Evolutionary conservation across 2,329 filamentous ascomycete genomes (phyloP), one percentile per base, ranked within the genome.

Genomic region (Calonectria pseudoreteaudii): DNA sequence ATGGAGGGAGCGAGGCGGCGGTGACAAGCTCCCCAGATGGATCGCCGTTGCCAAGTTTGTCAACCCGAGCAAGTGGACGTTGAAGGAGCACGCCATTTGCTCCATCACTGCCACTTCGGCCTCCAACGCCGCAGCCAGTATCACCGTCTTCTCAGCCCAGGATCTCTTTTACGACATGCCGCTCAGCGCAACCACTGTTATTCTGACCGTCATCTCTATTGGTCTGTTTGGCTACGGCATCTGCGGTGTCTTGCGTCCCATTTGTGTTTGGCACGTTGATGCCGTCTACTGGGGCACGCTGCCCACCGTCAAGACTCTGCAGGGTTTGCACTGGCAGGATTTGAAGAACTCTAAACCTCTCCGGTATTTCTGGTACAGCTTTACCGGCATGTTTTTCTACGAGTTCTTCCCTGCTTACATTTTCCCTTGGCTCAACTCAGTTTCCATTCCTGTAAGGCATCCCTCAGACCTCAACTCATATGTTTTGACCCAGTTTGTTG

Each of bases 41-140:
- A 87, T 91, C 58, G 75, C 70, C 1, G 14, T 85, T 20, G 38
- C 86, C 20, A 83, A 81, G 9, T 87, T 91, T 62, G 28, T 91
- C 76, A 91, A 91, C 75, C 82, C 82, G 7, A 87, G 89, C 0
- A 86, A 85, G 0, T 92, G 88, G 87, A 84, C 83, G 34, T 81
- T 91, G 38, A 91, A 91, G 75, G 90, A 92, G 77, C 90, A 92
- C 44, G 83, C 88, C 0, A 85, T 91, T 1, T 88, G 86, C 74
- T 77, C 89, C 64, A 89, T 91, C 77, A 91, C 88, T 0, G 88
- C 89, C 1, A 89, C 88, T 0, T 88, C 88, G 0, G 89, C 88
- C 0, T 89, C 87, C 5, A 89, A 90, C 58, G 89, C 86, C 1
- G 71, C 85, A 0, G 84, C 83, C 4, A 86, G 84, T 72, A 79